phyloP scores from a whole-genome alignment of 768 basidiomycete genomes.

The Vishniacozyma victoriae region DNA sequence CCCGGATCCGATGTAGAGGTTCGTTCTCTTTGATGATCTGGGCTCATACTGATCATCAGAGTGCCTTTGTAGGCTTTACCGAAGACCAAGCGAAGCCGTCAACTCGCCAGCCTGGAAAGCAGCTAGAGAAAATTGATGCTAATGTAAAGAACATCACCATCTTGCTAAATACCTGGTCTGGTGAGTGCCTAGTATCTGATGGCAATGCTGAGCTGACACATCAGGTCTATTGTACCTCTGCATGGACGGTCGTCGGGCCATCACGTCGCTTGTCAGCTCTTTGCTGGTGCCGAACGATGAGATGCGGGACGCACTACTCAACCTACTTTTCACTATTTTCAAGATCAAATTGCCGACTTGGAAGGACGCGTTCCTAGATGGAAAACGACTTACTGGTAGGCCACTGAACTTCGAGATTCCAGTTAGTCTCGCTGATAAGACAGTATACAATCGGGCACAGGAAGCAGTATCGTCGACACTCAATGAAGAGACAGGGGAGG shows the following conservation, averaged over 20 bases:
- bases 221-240: slow-evolving; percentile 86
- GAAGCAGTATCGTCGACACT: slow-evolving; percentile 15
- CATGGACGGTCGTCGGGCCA: slow-evolving; percentile 77
- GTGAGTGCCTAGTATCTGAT: slow-evolving; percentile 51
- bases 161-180: slow-evolving; percentile 88
- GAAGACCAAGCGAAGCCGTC: slow-evolving; percentile 80
- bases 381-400: slow-evolving; percentile 78
- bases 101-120: slow-evolving; percentile 50
- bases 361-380: slow-evolving; percentile 87
- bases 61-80: slow-evolving; percentile 80
- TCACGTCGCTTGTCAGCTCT: slow-evolving; percentile 51
- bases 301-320: slow-evolving; percentile 76
- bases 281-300: not conserved
- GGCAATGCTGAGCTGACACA: not conserved
- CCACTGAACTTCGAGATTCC: slow-evolving; percentile 1
- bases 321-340: slow-evolving; percentile 88
- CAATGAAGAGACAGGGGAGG: slow-evolving; percentile 16
- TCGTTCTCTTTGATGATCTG: slow-evolving; percentile 14
- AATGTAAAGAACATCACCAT: slow-evolving; percentile 71
- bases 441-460: slow-evolving; percentile 39
- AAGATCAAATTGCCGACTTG: slow-evolving; percentile 88
- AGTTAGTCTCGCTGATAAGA: not conserved
- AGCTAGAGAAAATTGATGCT: slow-evolving; percentile 71
- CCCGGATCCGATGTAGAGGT: slow-evolving; percentile 89
- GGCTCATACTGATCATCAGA: slow-evolving; percentile 50